phyloP scores from a whole-genome alignment of 345 rosid genomes.

The Ceriops tagal region DNA sequence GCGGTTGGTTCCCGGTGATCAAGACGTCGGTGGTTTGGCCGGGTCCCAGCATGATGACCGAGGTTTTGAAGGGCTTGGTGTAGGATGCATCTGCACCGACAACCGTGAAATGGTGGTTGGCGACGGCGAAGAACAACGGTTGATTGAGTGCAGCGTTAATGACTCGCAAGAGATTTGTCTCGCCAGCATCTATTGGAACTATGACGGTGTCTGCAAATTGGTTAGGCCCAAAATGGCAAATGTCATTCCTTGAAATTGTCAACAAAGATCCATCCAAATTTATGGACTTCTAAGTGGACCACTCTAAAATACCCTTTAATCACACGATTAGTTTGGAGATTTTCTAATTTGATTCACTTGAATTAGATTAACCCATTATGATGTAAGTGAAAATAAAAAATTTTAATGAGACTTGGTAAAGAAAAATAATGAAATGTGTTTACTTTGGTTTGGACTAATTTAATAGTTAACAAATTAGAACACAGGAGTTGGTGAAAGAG shows the following conservation, averaged over 20 bases:
- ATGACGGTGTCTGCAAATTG: slow-evolving; percentile 54
- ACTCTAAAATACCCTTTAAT: no score
- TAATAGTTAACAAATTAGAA: no score
- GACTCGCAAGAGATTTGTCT: slow-evolving; percentile 74
- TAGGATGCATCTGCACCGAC: slow-evolving; percentile 92
- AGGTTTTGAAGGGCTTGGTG: slow-evolving; percentile 67
- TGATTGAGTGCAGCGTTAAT: slow-evolving; percentile 88
- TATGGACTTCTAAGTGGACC: no score
- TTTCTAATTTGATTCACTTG: no score
- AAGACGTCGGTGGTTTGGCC: slow-evolving; percentile 94
- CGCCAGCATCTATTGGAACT: slow-evolving; percentile 65
- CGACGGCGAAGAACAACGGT: slow-evolving; percentile 68
- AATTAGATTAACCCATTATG: no score
- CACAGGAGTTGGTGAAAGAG: neutral
- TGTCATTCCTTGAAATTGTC: no score
- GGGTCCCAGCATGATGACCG: slow-evolving; percentile 80
- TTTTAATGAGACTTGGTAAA: no score
- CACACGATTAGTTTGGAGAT: no score
- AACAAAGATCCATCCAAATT: no score
- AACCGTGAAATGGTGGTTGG: slow-evolving; percentile 79
- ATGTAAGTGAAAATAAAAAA: no score
- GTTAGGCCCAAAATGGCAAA: neutral
- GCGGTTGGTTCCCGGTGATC: slow-evolving; percentile 60
- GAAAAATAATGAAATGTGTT: no score
- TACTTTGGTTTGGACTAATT: no score